Percentiles rank a stretch among this genome's conserved stretches.
Conservation (phyloP, 306 rosid genomes). For the Lathyrus tuberosus region DNA sequence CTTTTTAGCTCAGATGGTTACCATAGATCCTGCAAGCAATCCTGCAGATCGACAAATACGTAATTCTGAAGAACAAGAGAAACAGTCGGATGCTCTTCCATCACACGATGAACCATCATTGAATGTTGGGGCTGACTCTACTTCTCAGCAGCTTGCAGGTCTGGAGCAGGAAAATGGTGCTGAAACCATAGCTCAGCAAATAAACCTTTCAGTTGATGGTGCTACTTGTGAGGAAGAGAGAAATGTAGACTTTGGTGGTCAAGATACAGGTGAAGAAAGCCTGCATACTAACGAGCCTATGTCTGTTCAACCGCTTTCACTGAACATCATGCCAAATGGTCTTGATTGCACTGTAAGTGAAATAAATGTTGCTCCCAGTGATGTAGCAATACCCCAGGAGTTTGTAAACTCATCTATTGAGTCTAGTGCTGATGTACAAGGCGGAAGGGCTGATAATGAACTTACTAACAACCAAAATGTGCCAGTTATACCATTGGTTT, state of each 20-base stretch:
- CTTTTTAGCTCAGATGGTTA: conserved; percentile 64
- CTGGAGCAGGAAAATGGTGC: conserved; percentile 66
- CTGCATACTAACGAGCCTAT: conserved; percentile 61
- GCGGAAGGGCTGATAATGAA: conserved; percentile 51
- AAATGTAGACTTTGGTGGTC: conserved; percentile 55
- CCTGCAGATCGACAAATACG: conserved; percentile 65
- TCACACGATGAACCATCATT: conserved; percentile 59
- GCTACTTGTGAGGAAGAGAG: conserved; percentile 56
- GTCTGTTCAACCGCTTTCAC: conserved; percentile 69
- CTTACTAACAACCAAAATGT: conserved; percentile 50
- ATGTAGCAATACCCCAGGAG: conserved; percentile 48
- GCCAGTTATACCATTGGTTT: conserved; percentile 52
- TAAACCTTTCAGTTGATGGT: conserved; percentile 51
- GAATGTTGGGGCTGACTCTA: conserved; percentile 52
- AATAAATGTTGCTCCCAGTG: conserved; percentile 53
- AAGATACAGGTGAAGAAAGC: conserved; percentile 51
- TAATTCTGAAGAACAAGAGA: conserved; percentile 66
- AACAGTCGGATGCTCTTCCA: conserved; percentile 62
- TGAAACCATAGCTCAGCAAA: conserved; percentile 48
- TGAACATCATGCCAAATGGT: conserved; percentile 54
- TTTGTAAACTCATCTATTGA: conserved; percentile 47
- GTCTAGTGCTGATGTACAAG: conserved; percentile 48
- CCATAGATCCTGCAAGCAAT: conserved; percentile 54
- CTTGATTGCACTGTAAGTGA: conserved; percentile 65
- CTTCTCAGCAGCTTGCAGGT: conserved; percentile 61